Base-by-base conservation (phyloP, 371 early-diverging fungal species). In the Entomophthora muscae region DNA sequence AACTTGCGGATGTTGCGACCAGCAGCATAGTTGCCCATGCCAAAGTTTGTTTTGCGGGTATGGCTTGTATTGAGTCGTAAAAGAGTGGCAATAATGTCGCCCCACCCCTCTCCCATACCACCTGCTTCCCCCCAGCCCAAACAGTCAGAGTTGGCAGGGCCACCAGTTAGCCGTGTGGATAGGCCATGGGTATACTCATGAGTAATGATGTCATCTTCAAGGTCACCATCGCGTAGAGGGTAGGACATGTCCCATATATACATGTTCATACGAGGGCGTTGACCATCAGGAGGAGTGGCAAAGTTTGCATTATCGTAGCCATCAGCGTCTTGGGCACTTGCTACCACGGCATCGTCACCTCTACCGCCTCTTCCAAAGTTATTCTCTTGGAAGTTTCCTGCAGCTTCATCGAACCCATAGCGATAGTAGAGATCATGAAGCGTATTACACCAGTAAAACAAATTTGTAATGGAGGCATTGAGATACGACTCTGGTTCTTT, bases 131-230 rank as follows among this genome's bases (percentile, higher is more conserved):
- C 91, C 84, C n/a, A n/a, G n/a, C 86, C 86, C 53, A 96, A 79
- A 69, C 97, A 96, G 66, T 86, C 86, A 58, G 84, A 81, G 81
- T 95, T 93, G 64, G 79, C 78, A 7, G 92, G 92, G 1, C 95
- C 94, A 67, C 94, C 95, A 1, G 95, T 95, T 68, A 97, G 74
- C 51, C 98, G 85, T 62, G 78, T 93, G 23, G 85, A 83, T 61
- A 95, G 82, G 63, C 95, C 95, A 71, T 95, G 96, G 3, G 86
- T 75, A 66, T 91, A 88, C 75, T 95, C 95, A 76, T 95, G 95
- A 64, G 86, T 81, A 63, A 94, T 80, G 69, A 94, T 93, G n/a
- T n/a, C n/a, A n/a, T n/a, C n/a, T n/a, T n/a, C n/a, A n/a, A n/a
- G n/a, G n/a, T n/a, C n/a, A n/a, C n/a, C n/a, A n/a, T n/a, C n/a